Percentiles rank a stretch among this genome's conserved stretches.
phyloP scores from a whole-genome alignment of 768 basidiomycete species.

The Leccinum fibrillosum region DNA sequence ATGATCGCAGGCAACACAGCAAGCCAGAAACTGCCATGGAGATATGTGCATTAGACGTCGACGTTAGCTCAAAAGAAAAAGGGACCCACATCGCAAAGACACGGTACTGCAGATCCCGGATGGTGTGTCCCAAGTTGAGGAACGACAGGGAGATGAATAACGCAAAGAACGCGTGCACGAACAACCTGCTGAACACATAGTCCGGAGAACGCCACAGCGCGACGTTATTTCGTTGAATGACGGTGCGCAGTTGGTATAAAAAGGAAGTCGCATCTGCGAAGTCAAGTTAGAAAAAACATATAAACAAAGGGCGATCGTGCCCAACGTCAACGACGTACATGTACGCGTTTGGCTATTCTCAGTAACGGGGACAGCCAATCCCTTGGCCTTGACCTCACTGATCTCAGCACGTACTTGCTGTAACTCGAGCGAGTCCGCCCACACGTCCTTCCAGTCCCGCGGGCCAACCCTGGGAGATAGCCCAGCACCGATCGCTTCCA shows the following conservation, averaged over 20 bases:
- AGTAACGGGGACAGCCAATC: conserved; percentile 40
- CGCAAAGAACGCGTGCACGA: conserved; percentile 69
- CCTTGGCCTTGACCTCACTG: conserved; percentile 43
- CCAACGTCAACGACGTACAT: conserved; percentile 35
- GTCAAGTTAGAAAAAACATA: neutral
- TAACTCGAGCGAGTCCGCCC: conserved; percentile 71
- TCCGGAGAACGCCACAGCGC: conserved; percentile 83
- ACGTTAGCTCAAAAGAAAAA: neutral
- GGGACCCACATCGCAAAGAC: conserved; percentile 68
- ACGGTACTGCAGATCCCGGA: conserved; percentile 73
- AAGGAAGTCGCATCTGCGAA: conserved; percentile 69
- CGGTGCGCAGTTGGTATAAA: conserved; percentile 66
- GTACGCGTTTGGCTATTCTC: conserved; percentile 42
- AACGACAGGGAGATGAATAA: conserved; percentile 76
- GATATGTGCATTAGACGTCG: neutral
- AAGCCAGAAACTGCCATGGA: conserved; percentile 54
- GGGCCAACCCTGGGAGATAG: conserved; percentile 67
- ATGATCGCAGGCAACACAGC: conserved; percentile 69
- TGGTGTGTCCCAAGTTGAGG: conserved; percentile 63
- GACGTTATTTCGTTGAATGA: conserved; percentile 61
- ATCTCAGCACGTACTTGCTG: conserved; percentile 42
- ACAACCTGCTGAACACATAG: conserved; percentile 81
- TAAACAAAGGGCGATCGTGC: neutral
- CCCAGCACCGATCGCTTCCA: conserved; percentile 87
- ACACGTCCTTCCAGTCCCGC: conserved; percentile 84